A percentile compares a stretch with the other conserved stretches of the same genome.
Evolutionary conservation across 305 asterid species (phyloP).

Genomic region (Caryopteris hybrid): DNA sequence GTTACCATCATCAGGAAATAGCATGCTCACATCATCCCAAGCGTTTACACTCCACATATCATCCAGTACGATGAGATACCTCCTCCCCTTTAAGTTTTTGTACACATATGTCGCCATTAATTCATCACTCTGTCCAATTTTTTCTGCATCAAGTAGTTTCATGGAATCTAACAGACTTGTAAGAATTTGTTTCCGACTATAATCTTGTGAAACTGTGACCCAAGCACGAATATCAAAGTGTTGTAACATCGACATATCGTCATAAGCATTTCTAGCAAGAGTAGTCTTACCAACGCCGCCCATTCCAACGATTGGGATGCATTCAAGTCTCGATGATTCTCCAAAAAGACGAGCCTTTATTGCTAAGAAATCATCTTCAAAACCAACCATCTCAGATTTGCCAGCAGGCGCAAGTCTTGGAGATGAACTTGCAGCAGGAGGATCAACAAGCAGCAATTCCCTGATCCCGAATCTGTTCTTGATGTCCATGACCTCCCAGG

Average conservation of each 20-base stretch:
- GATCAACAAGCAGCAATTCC: no score
- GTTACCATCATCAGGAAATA: not conserved
- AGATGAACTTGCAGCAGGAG: no score
- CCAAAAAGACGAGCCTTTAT: no score
- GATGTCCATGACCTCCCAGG: no score
- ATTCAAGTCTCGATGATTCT: no score
- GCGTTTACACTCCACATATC: slow-evolving; percentile 4
- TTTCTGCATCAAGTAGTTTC: not conserved
- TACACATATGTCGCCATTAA: not conserved
- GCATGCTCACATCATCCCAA: not conserved
- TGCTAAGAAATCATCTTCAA: no score
- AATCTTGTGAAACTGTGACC: not conserved
- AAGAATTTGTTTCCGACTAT: not conserved
- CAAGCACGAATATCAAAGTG: not conserved
- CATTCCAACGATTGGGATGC: slow-evolving; percentile 1
- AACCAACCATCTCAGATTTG: no score
- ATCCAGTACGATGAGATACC: slow-evolving; percentile 19
- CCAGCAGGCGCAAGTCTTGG: no score
- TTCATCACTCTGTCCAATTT: not conserved
- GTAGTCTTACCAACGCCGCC: slow-evolving; percentile 10
- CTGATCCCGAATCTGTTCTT: no score
- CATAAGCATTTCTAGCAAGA: not conserved
- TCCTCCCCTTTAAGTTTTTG: not conserved
- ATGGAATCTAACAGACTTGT: not conserved
- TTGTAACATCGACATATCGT: not conserved